Percentiles rank a stretch among this genome's conserved stretches.
Conservation (phyloP, 2,329 filamentous ascomycete species). For the Zymoseptoria ardabiliae region DNA sequence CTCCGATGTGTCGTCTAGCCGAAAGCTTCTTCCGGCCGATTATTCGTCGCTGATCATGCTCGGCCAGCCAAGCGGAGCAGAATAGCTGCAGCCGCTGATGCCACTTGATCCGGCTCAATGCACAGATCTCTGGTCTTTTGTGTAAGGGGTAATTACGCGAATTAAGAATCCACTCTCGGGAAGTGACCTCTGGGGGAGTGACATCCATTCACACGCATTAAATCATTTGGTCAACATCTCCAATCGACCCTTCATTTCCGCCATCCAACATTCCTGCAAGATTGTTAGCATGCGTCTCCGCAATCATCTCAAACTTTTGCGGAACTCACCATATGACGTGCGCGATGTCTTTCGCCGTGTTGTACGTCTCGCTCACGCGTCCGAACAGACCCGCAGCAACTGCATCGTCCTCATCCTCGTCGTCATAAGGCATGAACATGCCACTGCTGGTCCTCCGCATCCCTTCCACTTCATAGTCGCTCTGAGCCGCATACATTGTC, state of each 20-base stretch:
- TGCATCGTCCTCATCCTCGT: constrained; percentile 56
- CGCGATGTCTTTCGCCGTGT: constrained; percentile 57
- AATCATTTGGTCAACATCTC: not conserved
- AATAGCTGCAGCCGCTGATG: not conserved
- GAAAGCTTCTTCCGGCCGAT: not conserved
- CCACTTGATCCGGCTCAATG: not conserved
- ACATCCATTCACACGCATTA: not conserved
- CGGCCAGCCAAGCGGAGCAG: not conserved
- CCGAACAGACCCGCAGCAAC: constrained; percentile 59
- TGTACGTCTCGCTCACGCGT: constrained; percentile 70
- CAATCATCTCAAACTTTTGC: not conserved
- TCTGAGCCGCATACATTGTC: constrained; percentile 16
- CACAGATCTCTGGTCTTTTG: not conserved
- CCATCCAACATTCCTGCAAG: constrained; percentile 51
- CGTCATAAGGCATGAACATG: constrained; percentile 83
- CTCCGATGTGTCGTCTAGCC: not conserved
- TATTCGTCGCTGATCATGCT: not conserved
- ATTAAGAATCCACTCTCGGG: not conserved
- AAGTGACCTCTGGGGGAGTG: not conserved
- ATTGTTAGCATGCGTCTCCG: constrained; percentile 3
- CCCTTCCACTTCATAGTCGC: constrained; percentile 46
- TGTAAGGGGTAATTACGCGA: not conserved
- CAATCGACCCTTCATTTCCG: constrained; percentile 36
- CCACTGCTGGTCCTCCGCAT: constrained; percentile 75
- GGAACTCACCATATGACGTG: constrained; percentile 51